Base-by-base conservation (phyloP, 2,329 filamentous ascomycete genomes). In the Ascochyta pisi region DNA sequence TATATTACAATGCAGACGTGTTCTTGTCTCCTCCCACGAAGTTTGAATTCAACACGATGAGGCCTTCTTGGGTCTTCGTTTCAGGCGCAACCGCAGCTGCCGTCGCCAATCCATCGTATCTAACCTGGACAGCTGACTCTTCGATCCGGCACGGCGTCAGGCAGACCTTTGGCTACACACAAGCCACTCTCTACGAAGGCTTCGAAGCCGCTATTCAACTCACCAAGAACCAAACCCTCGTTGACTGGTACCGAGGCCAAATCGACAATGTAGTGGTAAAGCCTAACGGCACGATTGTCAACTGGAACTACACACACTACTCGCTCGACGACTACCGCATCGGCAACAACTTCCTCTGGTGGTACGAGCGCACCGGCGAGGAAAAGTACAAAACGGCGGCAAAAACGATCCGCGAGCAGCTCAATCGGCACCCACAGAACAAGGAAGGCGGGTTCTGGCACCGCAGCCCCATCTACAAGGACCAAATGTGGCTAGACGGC, bases 401-500 rank as follows among this genome's bases (percentile, higher is more conserved):
- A 2, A 72, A 73, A 2, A 70, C 70, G 3, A 73, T 84, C 33
- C 75, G 79, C 8, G 54, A 65, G 19, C 78, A 80, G 50, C 65
- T 84, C 3, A 69, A 82, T 50, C 64, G 71, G 9, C 78, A 82
- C 43, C 80, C 79, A 4, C 74, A 82, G 7, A 84, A 78, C 0
- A 64, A 77, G 0, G 68, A 76, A 0, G 82, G 81, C 6, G 82
- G 82, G 0, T 81, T 84, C 70, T 84, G 82, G 81, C 82, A 84
- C 58, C 70, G 77, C 0, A 60, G 73, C 15, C 66, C 78, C 37
- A 67, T 73, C 0, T 82, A 81, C 55, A 73, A 73, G 8, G 74
- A 82, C 54, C 79, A 84, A 61, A 83, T 83, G 81, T 83, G 82
- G 82, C 74, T 84, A 0, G 81, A 83, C 54, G 83, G 83, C 0